These are phyloP conservation scores for Calonectria pauciramosa DNA, from an alignment of 2,329 filamentous ascomycete genomes.

Conservation along the genomic window DNA sequence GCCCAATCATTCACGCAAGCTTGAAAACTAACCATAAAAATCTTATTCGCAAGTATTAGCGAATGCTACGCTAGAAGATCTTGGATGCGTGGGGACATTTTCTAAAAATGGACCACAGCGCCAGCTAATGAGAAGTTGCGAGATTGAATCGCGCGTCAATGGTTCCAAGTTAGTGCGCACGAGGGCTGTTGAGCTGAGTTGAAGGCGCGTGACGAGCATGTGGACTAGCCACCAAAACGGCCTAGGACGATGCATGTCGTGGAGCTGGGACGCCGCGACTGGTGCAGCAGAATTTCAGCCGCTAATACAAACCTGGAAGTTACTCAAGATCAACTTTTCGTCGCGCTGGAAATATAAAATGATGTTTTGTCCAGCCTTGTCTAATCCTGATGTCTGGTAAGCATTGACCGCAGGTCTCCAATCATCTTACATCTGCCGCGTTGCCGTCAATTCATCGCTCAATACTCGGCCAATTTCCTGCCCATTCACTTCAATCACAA, in stretches of 20 bases:
- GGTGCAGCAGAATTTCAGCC: not conserved
- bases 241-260: not conserved
- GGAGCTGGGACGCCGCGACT: not conserved
- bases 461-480: not conserved
- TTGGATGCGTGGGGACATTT: not conserved
- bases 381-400: not conserved
- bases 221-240: not conserved
- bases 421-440: not conserved
- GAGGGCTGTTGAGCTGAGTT: not conserved
- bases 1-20: not conserved
- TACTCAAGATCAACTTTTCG: not conserved
- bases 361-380: too few relatives aligned
- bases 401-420: not conserved
- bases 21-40: conserved; percentile 3
- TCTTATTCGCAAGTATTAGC: not conserved
- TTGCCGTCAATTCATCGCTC: not conserved
- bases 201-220: not conserved
- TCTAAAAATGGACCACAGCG: not conserved
- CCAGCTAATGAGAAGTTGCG: not conserved
- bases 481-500: not conserved
- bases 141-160: not conserved
- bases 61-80: not conserved
- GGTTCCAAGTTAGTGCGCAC: not conserved
- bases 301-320: not conserved
- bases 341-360: not conserved